These are phyloP conservation scores for Fusarium sp. DNA, from an alignment of 2,329 filamentous ascomycete species.

Conservation along the genomic window DNA sequence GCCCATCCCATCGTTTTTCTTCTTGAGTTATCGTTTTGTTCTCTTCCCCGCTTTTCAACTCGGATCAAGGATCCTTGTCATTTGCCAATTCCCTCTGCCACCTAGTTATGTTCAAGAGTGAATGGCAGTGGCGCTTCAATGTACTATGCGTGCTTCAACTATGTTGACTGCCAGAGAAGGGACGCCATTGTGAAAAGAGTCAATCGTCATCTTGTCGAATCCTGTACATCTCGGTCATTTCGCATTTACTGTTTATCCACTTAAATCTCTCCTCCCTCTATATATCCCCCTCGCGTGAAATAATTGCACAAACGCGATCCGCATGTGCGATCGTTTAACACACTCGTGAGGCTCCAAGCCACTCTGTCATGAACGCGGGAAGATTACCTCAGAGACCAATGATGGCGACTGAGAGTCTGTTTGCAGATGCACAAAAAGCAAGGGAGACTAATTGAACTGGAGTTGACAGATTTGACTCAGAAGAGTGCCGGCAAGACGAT, in stretches of 20 bases:
- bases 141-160: slow-evolving; percentile 17
- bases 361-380: slow-evolving; percentile 14
- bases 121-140: slow-evolving; percentile 39
- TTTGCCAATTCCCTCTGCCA: slow-evolving; percentile 12
- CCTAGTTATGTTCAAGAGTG: slow-evolving; percentile 11
- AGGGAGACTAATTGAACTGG: slow-evolving; percentile 44
- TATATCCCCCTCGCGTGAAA: not conserved
- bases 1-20: not conserved
- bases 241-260: slow-evolving; percentile 2
- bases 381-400: slow-evolving; percentile 21
- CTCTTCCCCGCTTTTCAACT: slow-evolving; percentile 16
- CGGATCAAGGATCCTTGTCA: slow-evolving; percentile 19
- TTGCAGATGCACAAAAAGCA: slow-evolving; percentile 42
- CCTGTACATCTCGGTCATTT: slow-evolving; percentile 12
- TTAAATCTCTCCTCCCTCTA: not conserved
- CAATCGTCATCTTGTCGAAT: slow-evolving; percentile 13
- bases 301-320: slow-evolving; percentile 11
- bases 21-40: slow-evolving; percentile 5
- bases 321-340: not conserved
- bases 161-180: slow-evolving; percentile 23
- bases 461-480: slow-evolving; percentile 50
- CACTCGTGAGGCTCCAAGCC: slow-evolving; percentile 5
- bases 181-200: slow-evolving; percentile 34
- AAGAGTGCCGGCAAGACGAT: slow-evolving; percentile 44
- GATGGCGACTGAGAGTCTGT: slow-evolving; percentile 37